A percentile compares a stretch with the other conserved stretches of the same genome.
phyloP scores from a whole-genome alignment of 441 rosid genomes.

The Adansonia rubrostipa region DNA sequence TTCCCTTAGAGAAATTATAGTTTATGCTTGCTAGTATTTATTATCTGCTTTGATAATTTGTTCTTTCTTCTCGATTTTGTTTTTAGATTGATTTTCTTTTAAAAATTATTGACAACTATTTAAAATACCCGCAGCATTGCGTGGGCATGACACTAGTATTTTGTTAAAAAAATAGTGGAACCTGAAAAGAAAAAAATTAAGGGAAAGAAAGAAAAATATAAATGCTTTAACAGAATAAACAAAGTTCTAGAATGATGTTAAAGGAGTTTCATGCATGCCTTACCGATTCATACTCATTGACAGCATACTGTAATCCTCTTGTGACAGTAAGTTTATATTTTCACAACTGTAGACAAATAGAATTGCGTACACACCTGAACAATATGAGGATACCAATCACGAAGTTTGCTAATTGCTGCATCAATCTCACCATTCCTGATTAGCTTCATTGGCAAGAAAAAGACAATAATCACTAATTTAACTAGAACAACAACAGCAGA shows the following conservation, averaged over 20 bases:
- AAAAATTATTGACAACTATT: no score
- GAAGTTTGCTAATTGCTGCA: slow-evolving; percentile 66
- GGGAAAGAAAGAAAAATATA: neutral
- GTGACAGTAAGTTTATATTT: neutral
- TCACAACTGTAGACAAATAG: neutral
- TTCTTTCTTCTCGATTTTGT: no score
- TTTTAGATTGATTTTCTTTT: no score
- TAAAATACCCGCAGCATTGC: no score
- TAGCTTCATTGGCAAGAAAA: slow-evolving; percentile 53
- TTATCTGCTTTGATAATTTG: no score
- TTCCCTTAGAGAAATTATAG: no score
- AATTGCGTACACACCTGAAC: slow-evolving; percentile 61
- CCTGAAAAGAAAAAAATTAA: neutral
- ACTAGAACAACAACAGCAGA: slow-evolving; percentile 12
- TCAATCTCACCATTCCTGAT: slow-evolving; percentile 83
- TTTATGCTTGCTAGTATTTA: no score
- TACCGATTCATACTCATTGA: neutral
- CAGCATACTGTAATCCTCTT: neutral
- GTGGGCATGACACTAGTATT: no score
- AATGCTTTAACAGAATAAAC: neutral
- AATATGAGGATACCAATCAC: slow-evolving; percentile 81
- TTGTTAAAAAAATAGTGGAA: neutral
- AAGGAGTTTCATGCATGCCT: neutral
- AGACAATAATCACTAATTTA: neutral
- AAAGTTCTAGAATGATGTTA: neutral